These are phyloP conservation scores for Senna siamea DNA, from an alignment of 306 rosid species.

Conservation along the genomic window DNA sequence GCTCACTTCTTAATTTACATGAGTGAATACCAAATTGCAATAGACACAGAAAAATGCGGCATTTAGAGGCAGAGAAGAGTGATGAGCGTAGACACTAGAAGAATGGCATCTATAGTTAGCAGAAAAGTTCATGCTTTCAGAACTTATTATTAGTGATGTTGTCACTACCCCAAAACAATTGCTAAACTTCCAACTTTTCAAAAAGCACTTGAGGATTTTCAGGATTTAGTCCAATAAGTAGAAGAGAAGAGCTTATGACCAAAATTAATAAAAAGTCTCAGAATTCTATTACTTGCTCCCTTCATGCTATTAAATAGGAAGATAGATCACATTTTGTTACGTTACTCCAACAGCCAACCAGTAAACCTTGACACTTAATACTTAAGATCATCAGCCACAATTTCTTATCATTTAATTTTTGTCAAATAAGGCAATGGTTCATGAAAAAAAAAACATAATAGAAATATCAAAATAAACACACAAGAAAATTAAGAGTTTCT, in stretches of 20 bases:
- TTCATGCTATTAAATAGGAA: not conserved
- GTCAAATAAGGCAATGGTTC: not conserved
- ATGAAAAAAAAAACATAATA: not conserved
- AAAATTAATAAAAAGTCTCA: not conserved
- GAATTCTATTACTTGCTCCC: not conserved
- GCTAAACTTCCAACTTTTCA: not conserved
- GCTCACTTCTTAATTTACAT: constrained; percentile 14
- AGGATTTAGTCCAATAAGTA: not conserved
- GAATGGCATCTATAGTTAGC: not conserved
- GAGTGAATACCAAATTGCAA: constrained; percentile 9
- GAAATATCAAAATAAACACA: not conserved
- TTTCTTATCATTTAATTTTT: not conserved
- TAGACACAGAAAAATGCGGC: not conserved
- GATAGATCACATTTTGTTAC: not conserved
- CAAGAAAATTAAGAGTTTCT: not conserved
- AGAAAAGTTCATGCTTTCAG: too few relatives aligned
- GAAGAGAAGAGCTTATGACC: not conserved
- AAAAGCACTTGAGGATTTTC: not conserved
- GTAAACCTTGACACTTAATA: not conserved
- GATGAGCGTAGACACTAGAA: not conserved
- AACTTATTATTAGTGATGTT: too few relatives aligned
- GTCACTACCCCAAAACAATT: not conserved
- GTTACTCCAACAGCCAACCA: not conserved
- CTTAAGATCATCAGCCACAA: not conserved
- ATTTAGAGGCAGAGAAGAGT: not conserved